These are phyloP conservation scores for Botryosphaeria dothidea DNA, from an alignment of 2,329 filamentous ascomycete species.

Conservation along the genomic window DNA sequence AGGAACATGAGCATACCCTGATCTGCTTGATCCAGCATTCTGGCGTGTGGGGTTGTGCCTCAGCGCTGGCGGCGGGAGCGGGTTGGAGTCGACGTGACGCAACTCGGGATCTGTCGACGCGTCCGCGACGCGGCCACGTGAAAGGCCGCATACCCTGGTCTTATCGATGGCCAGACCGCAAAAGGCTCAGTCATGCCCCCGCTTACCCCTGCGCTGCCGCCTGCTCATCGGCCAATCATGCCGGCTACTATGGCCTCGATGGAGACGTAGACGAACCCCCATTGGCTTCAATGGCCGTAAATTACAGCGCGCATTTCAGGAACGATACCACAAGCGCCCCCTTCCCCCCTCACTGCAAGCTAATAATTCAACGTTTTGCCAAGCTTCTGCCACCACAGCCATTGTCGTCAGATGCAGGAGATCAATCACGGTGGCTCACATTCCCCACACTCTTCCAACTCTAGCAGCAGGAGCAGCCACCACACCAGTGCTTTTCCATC, in stretches of 20 bases:
- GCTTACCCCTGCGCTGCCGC: too few relatives aligned
- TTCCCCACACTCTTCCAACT: background rate
- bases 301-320: too few relatives aligned
- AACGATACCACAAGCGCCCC: background rate
- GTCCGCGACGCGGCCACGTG: constrained; percentile 12
- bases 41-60: constrained; percentile 3
- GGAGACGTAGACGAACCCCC: too few relatives aligned
- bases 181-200: too few relatives aligned
- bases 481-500: background rate
- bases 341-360: background rate
- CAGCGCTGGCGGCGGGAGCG: constrained; percentile 6
- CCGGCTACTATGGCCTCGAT: too few relatives aligned
- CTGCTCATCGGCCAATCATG: too few relatives aligned
- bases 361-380: background rate
- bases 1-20: constrained; percentile 27
- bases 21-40: constrained; percentile 28
- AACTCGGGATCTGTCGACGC: background rate
- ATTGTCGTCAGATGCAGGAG: constrained; percentile 8
- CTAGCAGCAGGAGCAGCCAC: background rate
- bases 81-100: background rate
- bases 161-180: background rate
- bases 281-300: too few relatives aligned
- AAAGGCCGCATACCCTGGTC: too few relatives aligned
- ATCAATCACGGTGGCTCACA: constrained; percentile 1
- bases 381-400: constrained; percentile 1